Percentiles rank a stretch among this genome's conserved stretches.
These are phyloP conservation scores for Sclerotinia subarctica DNA, from an alignment of 2,329 filamentous ascomycete species.

Conservation along the genomic window DNA sequence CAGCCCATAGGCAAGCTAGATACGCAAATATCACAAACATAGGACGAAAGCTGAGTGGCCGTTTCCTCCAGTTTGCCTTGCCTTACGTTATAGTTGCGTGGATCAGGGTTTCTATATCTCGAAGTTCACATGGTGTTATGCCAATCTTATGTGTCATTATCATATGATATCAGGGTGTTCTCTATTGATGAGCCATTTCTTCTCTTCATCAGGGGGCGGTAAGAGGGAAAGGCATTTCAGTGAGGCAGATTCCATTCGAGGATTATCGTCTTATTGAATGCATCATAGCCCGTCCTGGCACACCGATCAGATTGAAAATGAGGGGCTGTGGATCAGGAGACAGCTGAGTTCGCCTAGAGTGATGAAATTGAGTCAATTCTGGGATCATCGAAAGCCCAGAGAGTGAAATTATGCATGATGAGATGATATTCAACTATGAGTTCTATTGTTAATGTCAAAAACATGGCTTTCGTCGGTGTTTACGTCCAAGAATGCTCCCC, in stretches of 20 bases:
- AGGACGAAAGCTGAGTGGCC: constrained; percentile 15
- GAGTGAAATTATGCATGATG: constrained; percentile 12
- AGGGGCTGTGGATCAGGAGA: constrained; percentile 9
- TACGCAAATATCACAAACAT: constrained; percentile 9
- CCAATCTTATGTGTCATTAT: constrained; percentile 19
- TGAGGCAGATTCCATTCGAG: constrained; percentile 13
- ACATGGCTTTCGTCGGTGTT: neutral
- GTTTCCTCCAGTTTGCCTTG: constrained; percentile 14
- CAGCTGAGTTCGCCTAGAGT: constrained; percentile 11
- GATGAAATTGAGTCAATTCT: constrained; percentile 9
- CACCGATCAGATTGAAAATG: constrained; percentile 9
- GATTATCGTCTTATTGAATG: neutral
- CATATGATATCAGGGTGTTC: constrained; percentile 7
- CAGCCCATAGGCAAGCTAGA: constrained; percentile 9
- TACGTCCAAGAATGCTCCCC: neutral
- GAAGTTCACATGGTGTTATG: constrained; percentile 2
- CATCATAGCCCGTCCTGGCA: constrained; percentile 9
- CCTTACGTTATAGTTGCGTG: constrained; percentile 15
- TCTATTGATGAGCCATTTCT: constrained; percentile 9
- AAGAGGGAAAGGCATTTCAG: constrained; percentile 17
- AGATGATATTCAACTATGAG: neutral
- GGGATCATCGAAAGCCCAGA: constrained; percentile 10
- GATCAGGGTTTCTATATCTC: constrained; percentile 4
- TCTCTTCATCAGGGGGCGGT: neutral
- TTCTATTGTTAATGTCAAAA: neutral